Percentiles rank a stretch among this genome's conserved stretches.
phyloP scores from a whole-genome alignment of 768 basidiomycete species.

The Lactarius trivialis region DNA sequence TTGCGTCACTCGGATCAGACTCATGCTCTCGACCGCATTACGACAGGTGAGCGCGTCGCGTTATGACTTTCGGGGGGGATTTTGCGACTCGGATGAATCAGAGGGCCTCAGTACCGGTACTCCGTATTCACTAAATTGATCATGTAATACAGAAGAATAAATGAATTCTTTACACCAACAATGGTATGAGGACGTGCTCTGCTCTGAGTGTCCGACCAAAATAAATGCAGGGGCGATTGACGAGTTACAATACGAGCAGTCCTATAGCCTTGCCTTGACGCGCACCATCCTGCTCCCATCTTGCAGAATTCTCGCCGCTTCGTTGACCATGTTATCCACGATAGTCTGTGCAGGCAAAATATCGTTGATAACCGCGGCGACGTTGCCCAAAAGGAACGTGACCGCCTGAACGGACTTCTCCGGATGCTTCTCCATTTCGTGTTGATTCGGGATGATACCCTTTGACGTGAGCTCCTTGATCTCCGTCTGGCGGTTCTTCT shows the following conservation, averaged over 20 bases:
- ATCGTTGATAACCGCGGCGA: conserved; percentile 67
- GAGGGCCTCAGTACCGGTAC: too few species aligned
- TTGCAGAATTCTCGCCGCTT: conserved; percentile 45
- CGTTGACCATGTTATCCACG: conserved; percentile 70
- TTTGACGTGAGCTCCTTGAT: conserved; percentile 76
- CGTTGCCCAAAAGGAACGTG: conserved; percentile 80
- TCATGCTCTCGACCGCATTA: too few species aligned
- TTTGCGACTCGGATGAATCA: too few species aligned
- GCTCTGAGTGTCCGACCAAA: not conserved
- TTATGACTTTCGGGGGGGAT: too few species aligned
- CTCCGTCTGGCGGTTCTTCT: conserved; percentile 69
- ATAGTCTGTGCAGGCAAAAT: conserved; percentile 78
- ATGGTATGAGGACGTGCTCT: not conserved
- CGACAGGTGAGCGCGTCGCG: too few species aligned
- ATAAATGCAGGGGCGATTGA: not conserved
- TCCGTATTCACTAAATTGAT: not conserved
- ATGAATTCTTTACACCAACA: too few species aligned
- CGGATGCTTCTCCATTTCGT: conserved; percentile 72
- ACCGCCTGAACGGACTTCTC: conserved; percentile 64
- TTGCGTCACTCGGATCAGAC: too few species aligned
- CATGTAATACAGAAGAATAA: not conserved
- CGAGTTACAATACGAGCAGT: not conserved
- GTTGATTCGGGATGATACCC: conserved; percentile 72
- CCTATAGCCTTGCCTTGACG: conserved; percentile 44
- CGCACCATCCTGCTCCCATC: conserved; percentile 36